phyloP scores from a whole-genome alignment of 768 basidiomycete genomes.

The Mycena latifolia region DNA sequence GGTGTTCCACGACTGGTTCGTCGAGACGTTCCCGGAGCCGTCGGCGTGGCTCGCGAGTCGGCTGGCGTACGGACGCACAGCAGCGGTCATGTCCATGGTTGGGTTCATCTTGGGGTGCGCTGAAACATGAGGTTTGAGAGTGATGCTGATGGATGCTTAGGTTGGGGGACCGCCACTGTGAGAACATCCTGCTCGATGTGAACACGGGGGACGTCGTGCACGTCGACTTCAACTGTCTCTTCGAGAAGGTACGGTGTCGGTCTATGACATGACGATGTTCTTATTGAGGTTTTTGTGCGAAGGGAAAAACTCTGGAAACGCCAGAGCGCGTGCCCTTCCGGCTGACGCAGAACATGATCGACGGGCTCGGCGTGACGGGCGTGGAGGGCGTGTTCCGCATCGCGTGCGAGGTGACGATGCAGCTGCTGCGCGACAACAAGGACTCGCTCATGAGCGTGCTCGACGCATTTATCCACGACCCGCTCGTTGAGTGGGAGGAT shows the following conservation, averaged over 20 bases:
- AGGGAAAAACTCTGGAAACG: slow-evolving; percentile 87
- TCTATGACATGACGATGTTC: slow-evolving; percentile 1
- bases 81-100: slow-evolving; percentile 99
- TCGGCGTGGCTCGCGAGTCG: slow-evolving; percentile 94
- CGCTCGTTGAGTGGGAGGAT: slow-evolving; percentile 95
- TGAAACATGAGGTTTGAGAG: background rate
- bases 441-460: slow-evolving; percentile 95
- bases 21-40: slow-evolving; percentile 97
- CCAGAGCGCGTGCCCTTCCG: slow-evolving; percentile 96
- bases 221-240: slow-evolving; percentile 98
- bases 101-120: slow-evolving; percentile 94
- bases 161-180: slow-evolving; percentile 97
- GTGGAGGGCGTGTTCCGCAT: slow-evolving; percentile 95
- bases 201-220: slow-evolving; percentile 94
- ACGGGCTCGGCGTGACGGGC: slow-evolving; percentile 93
- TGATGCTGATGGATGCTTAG: slow-evolving; percentile 51
- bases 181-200: slow-evolving; percentile 94
- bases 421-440: slow-evolving; percentile 88
- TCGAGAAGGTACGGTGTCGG: slow-evolving; percentile 83
- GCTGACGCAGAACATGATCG: slow-evolving; percentile 92
- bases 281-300: slow-evolving; percentile 46
- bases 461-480: slow-evolving; percentile 97
- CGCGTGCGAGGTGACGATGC: slow-evolving; percentile 91
- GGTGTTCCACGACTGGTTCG: slow-evolving; percentile 97
- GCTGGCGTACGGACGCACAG: slow-evolving; percentile 87